Evolutionary conservation across 2,329 filamentous ascomycete genomes (phyloP).

Genomic region (Xylaria sp.): DNA sequence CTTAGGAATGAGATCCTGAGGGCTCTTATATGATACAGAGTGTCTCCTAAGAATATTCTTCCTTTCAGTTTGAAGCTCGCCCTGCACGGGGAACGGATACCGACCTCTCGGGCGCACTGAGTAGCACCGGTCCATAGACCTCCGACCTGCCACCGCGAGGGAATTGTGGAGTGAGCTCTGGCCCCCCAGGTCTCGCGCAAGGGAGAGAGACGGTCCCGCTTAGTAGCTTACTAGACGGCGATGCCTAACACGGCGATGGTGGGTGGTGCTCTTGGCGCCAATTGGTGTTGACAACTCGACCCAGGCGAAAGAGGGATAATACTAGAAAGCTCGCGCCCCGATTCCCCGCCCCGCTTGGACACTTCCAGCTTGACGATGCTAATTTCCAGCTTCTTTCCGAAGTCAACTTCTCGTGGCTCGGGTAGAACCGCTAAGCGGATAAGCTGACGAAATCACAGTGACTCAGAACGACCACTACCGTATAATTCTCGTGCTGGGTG

Average conservation of each 20-base stretch:
- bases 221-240: not conserved
- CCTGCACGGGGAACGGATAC: conserved; percentile 16
- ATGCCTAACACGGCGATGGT: conserved; percentile 16
- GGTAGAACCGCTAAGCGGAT: not conserved
- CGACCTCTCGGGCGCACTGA: conserved; percentile 12
- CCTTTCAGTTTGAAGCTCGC: conserved; percentile 17
- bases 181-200: not conserved
- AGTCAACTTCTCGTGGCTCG: not conserved
- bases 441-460: conserved; percentile 1
- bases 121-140: conserved; percentile 2
- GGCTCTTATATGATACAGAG: conserved; percentile 22
- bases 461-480: not conserved
- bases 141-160: conserved; percentile 22
- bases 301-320: conserved; percentile 14
- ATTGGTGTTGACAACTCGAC: conserved; percentile 16
- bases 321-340: conserved; percentile 28
- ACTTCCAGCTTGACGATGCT: not conserved
- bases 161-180: conserved; percentile 16
- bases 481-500: not conserved
- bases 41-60: not conserved
- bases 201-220: conserved; percentile 15
- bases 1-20: not conserved
- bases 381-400: not conserved
- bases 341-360: not conserved
- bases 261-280: conserved; percentile 13